Evolutionary conservation across 768 basidiomycete genomes (phyloP), one percentile per base, ranked within the genome.

Genomic region (Plicaturopsis crispa): DNA sequence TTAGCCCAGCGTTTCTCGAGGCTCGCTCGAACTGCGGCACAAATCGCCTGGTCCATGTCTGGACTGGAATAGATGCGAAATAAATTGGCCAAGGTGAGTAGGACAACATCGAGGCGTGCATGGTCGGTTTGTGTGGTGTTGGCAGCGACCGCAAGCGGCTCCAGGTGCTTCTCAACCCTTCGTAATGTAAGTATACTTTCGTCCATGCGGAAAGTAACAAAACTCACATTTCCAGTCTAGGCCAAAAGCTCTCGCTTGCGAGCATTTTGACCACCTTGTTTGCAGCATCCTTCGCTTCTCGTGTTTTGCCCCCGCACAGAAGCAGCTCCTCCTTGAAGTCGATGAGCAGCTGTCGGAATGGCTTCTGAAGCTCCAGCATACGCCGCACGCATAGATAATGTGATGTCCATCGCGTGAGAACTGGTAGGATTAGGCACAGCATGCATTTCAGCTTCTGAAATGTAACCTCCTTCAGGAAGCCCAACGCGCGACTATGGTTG

Each of bases 91-190:
- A 59, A 46, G 4, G 49, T 52, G 2, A 54, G 21, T 0, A 55
- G 36, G 6, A 57, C 47, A 12, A 46, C 43, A 38, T 59, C 50
- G n/a, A 57, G 48, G 5, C 52, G 52, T 5, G 42, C 37, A 23
- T 38, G 17, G 10, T 48, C 38, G 5, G 43, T 48, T 35, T 58
- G 57, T 0, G 53, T 46, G 26, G 53, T 41, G 35, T 56, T 52
- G 4, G 53, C 47, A 0, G 55, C 50, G 33, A 52, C 40, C 1
- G 56, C 53, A 11, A 60, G 45, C 16, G 55, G 56, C 36, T 54
- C 46, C 19, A 65, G 55, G 46, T 58, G 48, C 10, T 30, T 39
- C 7, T 40, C 38, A 14, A 51, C 40, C 7, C 48, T 47, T 24
- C 5, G 3, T 10, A 13, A 3, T 4, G 22, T 40, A n/a, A n/a